These are phyloP conservation scores for Dothidotthia symphoricarpi DNA, from an alignment of 2,329 filamentous ascomycete genomes.

Conservation along the genomic window DNA sequence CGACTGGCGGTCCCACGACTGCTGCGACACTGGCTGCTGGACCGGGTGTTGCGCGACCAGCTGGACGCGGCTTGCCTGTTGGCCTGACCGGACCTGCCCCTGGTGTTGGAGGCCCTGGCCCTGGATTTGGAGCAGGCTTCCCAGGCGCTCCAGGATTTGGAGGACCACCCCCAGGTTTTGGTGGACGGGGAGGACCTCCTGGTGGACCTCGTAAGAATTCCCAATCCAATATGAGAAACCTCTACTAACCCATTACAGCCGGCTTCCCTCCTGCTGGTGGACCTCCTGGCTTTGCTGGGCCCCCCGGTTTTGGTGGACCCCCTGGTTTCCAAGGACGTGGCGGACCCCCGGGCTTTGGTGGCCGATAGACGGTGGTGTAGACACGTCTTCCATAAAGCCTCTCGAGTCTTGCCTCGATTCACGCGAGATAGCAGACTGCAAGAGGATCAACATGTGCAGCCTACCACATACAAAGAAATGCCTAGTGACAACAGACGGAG, in stretches of 20 bases:
- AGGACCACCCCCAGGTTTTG: conserved; percentile 39
- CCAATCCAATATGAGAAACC: background rate
- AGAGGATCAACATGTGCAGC: no score
- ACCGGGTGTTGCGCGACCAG: conserved; percentile 85
- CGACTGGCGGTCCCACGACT: conserved; percentile 63
- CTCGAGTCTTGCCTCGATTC: no score
- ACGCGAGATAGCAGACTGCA: no score
- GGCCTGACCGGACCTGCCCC: conserved; percentile 86
- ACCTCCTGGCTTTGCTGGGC: conserved; percentile 46
- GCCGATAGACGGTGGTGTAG: conserved; percentile 17
- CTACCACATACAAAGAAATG: no score
- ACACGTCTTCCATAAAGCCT: background rate
- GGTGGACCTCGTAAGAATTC: conserved; percentile 37
- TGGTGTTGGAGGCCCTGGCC: conserved; percentile 78
- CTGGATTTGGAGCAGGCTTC: conserved; percentile 53
- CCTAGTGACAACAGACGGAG: no score
- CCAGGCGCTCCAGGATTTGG: conserved; percentile 41
- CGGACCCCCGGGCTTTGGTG: conserved; percentile 31
- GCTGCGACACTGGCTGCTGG: conserved; percentile 68
- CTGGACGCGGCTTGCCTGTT: conserved; percentile 78
- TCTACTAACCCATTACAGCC: conserved; percentile 28
- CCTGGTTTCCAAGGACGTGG: conserved; percentile 24
- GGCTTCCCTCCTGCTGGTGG: conserved; percentile 50
- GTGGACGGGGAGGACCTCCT: conserved; percentile 43
- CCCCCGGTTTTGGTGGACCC: conserved; percentile 49